Percentiles rank a stretch among this genome's conserved stretches.
These are phyloP conservation scores for Colletotrichum higginsianum DNA, from an alignment of 2,329 filamentous ascomycete species.

Conservation along the genomic window DNA sequence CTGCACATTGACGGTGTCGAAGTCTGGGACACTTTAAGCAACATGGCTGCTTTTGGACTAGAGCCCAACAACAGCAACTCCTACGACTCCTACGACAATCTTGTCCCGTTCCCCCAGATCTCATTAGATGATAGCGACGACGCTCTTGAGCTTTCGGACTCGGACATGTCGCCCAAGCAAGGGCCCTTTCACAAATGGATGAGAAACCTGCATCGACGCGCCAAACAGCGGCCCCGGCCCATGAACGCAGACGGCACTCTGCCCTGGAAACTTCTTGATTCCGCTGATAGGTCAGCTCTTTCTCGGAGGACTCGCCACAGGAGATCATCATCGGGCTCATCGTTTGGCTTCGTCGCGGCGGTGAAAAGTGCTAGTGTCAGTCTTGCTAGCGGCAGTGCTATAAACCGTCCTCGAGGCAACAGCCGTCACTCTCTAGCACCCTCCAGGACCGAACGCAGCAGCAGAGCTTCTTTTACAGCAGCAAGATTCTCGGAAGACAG, in stretches of 20 bases:
- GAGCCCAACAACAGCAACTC: conserved; percentile 49
- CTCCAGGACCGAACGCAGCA: conserved; percentile 74
- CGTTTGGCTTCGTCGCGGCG: conserved; percentile 83
- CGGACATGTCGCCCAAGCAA: conserved; percentile 32
- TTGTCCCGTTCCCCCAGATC: conserved; percentile 40
- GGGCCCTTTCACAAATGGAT: conserved; percentile 81
- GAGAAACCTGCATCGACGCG: conserved; percentile 75
- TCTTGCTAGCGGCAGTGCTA: conserved; percentile 78
- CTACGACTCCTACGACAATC: conserved; percentile 38
- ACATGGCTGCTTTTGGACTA: conserved; percentile 58
- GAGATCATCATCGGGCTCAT: conserved; percentile 79
- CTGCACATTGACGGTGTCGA: conserved; percentile 50
- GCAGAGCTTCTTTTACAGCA: conserved; percentile 71
- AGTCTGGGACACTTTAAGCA: conserved; percentile 56
- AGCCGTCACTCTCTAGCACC: conserved; percentile 66
- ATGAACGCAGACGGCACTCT: conserved; percentile 47
- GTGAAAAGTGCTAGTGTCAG: conserved; percentile 88
- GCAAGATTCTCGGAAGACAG: conserved; percentile 78
- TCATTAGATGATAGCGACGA: conserved; percentile 46
- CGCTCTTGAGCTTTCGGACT: conserved; percentile 19
- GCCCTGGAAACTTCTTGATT: conserved; percentile 53
- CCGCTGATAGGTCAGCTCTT: conserved; percentile 45
- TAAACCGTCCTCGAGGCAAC: conserved; percentile 71
- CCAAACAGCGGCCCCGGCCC: conserved; percentile 55
- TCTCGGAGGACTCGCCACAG: conserved; percentile 58